Base-by-base conservation (phyloP, 176 grass and related monocot species). In the Rhynchospora tenuis region DNA sequence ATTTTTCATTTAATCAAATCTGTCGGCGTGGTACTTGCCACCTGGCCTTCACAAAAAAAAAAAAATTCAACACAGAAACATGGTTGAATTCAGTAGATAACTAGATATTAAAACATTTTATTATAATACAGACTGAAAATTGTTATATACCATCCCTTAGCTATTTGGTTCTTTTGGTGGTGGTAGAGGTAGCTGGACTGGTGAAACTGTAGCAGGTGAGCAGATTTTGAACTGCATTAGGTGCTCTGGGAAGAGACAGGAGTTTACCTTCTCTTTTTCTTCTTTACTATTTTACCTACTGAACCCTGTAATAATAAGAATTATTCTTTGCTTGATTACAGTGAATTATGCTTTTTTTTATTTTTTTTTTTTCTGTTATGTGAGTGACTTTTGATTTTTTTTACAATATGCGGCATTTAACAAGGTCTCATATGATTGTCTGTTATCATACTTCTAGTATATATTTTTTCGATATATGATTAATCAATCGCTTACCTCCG, bases 191-290 rank as follows among this genome's bases (percentile, higher is more conserved):
- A 17, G 43, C 33, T 29, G 57, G 17, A 24, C 26, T 15, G 22
- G 61, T 82, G 60, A 28, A 50, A 67, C 42, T 82, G 80, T 82
- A 82, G 63, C 80, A 82, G 46, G 80, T 82, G 59, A 82, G 26
- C 42, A 82, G 23, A 67, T 82, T 82, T 23, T 82, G 80, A 82
- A 82, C 80, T 11, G 80, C 80, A 46, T 26, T 50, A 51, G 80
- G 80, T 17, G 80, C 17, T 82, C 46, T 27, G 19, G 80, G 80
- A 45, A 82, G 61, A 45, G 44, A 28, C 42, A 82, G 22, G 19
- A 82, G 80, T 67, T 82, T 82, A 28, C 1, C 80, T 82, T 65
- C 80, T 60, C 23, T 46, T 64, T 12, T 81, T 29, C 42, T 61
- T 81, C 63, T 82, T 82, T 50, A 64, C 26, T 7, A 63, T 51